Conservation (phyloP, 441 rosid species). For the Syzygium syzygioides region DNA sequence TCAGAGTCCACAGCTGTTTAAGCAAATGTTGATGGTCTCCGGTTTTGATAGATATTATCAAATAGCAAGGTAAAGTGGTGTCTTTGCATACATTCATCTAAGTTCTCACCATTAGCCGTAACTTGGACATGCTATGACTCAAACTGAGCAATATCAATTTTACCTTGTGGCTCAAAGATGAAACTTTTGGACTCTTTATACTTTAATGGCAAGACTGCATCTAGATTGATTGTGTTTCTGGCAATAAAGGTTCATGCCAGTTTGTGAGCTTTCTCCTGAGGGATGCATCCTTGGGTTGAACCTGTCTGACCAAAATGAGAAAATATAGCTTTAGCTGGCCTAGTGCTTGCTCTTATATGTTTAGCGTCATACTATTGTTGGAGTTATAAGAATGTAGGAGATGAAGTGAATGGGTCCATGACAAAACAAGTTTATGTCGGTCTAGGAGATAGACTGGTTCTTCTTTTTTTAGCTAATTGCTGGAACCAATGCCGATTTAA, state of each 20-base stretch:
- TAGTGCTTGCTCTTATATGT: neutral
- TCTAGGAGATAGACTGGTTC: neutral
- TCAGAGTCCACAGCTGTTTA: conserved; percentile 94
- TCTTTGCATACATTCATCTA: neutral
- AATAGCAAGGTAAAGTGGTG: conserved; percentile 71
- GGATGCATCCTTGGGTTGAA: neutral
- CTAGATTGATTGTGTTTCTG: neutral
- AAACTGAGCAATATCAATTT: neutral
- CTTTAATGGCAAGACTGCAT: neutral
- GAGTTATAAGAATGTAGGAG: neutral
- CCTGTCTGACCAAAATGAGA: neutral
- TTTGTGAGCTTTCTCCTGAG: neutral
- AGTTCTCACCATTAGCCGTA: neutral
- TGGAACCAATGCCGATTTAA: neutral
- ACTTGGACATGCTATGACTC: neutral
- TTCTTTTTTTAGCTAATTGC: neutral
- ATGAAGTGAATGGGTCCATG: neutral
- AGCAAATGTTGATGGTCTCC: conserved; percentile 98
- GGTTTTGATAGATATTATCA: conserved; percentile 96
- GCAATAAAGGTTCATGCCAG: neutral
- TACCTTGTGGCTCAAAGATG: neutral
- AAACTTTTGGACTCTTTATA: neutral
- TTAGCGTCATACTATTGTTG: neutral
- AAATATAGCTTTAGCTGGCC: neutral
- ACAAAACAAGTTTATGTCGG: neutral